Percentiles rank a stretch among this genome's conserved stretches.
Conservation (phyloP, 2,329 filamentous ascomycete species). For the Colletotrichum lini region DNA sequence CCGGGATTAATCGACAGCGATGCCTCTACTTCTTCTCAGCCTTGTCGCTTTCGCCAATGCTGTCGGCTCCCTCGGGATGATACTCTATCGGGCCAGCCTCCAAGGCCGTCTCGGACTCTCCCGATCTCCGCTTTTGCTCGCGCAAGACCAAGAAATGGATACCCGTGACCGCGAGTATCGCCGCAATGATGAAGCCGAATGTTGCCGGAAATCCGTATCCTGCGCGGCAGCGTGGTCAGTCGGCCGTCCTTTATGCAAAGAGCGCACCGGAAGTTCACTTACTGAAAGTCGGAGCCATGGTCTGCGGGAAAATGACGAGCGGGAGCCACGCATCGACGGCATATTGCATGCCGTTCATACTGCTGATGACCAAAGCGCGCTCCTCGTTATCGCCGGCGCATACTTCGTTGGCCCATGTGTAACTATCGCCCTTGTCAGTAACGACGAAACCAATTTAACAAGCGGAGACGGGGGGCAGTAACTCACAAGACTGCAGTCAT, state of each 20-base stretch:
- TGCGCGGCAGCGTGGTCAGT: background rate
- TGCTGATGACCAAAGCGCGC: constrained; percentile 50
- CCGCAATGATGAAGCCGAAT: constrained; percentile 38
- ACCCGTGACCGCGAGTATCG: constrained; percentile 12
- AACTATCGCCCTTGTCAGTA: background rate
- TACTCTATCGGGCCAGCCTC: background rate
- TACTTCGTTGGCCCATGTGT: constrained; percentile 33
- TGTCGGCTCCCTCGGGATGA: background rate
- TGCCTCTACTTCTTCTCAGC: constrained; percentile 3
- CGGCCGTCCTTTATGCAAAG: background rate
- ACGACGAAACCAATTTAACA: background rate
- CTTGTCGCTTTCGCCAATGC: background rate
- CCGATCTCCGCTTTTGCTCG: constrained; percentile 28
- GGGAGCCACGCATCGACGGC: constrained; percentile 36
- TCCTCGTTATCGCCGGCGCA: constrained; percentile 47
- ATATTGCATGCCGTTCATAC: constrained; percentile 46
- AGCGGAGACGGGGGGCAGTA: background rate
- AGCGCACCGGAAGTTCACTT: background rate
- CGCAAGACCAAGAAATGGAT: constrained; percentile 25
- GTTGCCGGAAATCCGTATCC: constrained; percentile 40
- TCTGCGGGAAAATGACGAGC: constrained; percentile 29
- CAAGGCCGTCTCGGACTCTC: constrained; percentile 9
- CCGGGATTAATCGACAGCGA: too few species aligned
- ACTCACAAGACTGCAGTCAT: constrained; percentile 36
- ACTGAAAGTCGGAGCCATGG: constrained; percentile 31